Evolutionary conservation across 768 basidiomycete species (phyloP), one percentile per base, ranked within the genome.

Genomic region (Tulasnella sp.): DNA sequence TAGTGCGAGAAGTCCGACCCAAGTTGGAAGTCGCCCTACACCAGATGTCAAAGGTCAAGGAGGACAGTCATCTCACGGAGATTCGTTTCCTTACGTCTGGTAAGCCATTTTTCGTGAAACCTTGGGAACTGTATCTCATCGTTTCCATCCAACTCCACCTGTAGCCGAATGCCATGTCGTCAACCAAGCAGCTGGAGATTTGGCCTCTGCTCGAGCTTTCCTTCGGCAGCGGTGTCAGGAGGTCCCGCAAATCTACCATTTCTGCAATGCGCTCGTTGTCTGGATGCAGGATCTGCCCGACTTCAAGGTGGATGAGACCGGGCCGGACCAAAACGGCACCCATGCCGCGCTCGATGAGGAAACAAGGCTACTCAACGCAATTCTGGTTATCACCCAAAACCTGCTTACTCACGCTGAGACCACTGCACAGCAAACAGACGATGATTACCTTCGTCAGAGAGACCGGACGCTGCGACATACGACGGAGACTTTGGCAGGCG

Each of bases 321-420:
- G 11, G 9, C 31, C 17, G 6, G 15, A 32, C 6, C 2, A 7
- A 6, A 51, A 7, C 31, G 23, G 19, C 49, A 29, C 15, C 3
- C 39, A 7, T 19, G 39, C 52, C 52, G n/a, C n/a, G n/a, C n/a
- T n/a, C n/a, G n/a, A n/a, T n/a, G n/a, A n/a, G n/a, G 27, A 39
- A 35, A 14, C 52, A 5, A 17, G 35, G 25, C 12, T 85, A 54
- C 77, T 92, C 62, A 77, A 84, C 61, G 66, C 73, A 0, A 70
- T 90, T 45, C 75, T 94, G 19, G 67, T 86, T 29, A 74, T 73
- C 31, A 75, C 83, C 19, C 90, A 93, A 63, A 69, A 74, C 19
- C 64, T 88, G 63, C 69, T 81, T 12, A 65, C 71, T 8, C 69
- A 64, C 60, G 65, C 73, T 2, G 66, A 53, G 78, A 80, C 46